Base-by-base conservation (phyloP, 306 rosid species). In the Vigna unguiculata region DNA sequence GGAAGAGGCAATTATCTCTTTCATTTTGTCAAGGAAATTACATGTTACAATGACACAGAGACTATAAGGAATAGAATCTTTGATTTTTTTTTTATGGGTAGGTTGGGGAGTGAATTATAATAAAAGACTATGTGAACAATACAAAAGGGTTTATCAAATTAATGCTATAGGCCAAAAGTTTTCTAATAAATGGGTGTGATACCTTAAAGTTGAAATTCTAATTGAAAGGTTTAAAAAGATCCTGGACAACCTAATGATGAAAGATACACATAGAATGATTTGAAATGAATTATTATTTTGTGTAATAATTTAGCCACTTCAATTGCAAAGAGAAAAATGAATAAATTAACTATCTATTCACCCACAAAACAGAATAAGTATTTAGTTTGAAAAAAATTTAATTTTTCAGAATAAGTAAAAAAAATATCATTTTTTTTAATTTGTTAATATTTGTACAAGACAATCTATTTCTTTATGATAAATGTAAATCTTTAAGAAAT, bases 171-270 rank as follows among this genome's bases (percentile, higher is more conserved):
- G 17, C 58, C 53, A 61, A 61, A 40, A 40, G 83, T 41, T 52
- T 41, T 36, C 46, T n/a, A 41, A 62, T 51, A 45, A 40, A 30
- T 61, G 38, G 43, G 61, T 22, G 53, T 45, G 57, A 57, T 28
- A 46, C 45, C 47, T 78, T 55, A 78, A 78, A 68, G 80, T 73
- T 63, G 68, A 47, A 52, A 24, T 48, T 74, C 76, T 22, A 48
- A 36, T 68, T 20, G 51, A 78, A 67, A 52, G 74, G 49, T 73
- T 73, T 60, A 58, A 36, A 55, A 77, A 74, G 71, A 45, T 30
- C 70, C 62, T 25, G 46, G 38, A 32, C 41, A 36, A 60, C n/a
- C 3, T 15, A 70, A 36, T 45, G 52, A 76, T 38, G 53, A 67
- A 67, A 30, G 47, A 67, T 15, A 54, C 21, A 64, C 19, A 40